Evolutionary conservation across 2,329 filamentous ascomycete species (phyloP).

Genomic region (Magnaporthiopsis rhizophila): DNA sequence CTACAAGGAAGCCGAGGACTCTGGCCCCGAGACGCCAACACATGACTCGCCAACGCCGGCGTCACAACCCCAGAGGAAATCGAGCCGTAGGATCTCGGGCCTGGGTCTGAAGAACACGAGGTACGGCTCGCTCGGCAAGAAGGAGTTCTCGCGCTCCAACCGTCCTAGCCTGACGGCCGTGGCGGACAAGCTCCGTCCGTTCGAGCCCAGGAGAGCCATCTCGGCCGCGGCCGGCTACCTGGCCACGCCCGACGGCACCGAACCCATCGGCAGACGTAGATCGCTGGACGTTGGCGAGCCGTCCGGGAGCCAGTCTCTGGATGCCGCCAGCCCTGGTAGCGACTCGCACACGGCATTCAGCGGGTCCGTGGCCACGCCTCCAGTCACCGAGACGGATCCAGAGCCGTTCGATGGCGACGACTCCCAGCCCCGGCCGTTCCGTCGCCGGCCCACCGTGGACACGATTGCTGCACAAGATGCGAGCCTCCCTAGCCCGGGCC

Average conservation of each 20-base stretch:
- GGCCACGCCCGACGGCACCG: conserved; percentile 52
- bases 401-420: conserved; percentile 51
- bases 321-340: conserved; percentile 44
- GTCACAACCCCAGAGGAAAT: not conserved
- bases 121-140: conserved; percentile 11
- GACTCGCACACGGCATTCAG: conserved; percentile 53
- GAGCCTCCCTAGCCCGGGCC: conserved; percentile 85
- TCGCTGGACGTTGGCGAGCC: conserved; percentile 34
- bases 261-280: conserved; percentile 25
- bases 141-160: conserved; percentile 23
- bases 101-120: not conserved
- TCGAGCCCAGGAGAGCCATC: not conserved
- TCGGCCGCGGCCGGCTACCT: conserved; percentile 22
- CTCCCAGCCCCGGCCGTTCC: conserved; percentile 39
- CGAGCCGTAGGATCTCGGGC: not conserved
- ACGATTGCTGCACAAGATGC: conserved; percentile 74
- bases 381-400: conserved; percentile 64
- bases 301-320: conserved; percentile 34
- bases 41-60: conserved; percentile 5
- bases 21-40: conserved; percentile 1
- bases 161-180: conserved; percentile 22
- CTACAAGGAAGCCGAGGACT: conserved; percentile 2
- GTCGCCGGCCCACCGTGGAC: conserved; percentile 49
- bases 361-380: conserved; percentile 63
- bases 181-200: conserved; percentile 28